Evolutionary conservation across 2,329 filamentous ascomycete species (phyloP), one percentile per base, ranked within the genome.

Genomic region (Aspergillus carbonarius): DNA sequence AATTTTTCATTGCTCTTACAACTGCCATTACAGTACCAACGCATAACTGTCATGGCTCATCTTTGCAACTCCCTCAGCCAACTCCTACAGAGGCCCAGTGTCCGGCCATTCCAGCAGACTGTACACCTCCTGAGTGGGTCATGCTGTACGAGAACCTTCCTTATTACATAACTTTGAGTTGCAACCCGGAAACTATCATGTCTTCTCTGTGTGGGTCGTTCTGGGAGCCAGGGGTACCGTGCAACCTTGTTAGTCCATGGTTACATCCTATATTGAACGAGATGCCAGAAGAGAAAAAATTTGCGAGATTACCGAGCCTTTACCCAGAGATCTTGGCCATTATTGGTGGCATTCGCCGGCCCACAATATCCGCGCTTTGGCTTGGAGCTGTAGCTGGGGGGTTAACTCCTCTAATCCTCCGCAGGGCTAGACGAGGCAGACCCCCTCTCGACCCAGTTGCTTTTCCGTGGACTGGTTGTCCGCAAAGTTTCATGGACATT

Each of bases 91-190:
- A 42, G 13, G 55, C 48, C 23, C 32, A 47, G 40, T 35, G 27
- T n/a, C 25, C 56, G 10, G 34, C 34, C 18, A 15, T 10, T 47
- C 17, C 39, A 1, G 30, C 27, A 15, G 25, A 54, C 13, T 23
- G 4, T 25, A 51, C 54, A 3, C 48, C 52, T 10, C 8, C 40
- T 9, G 52, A 7, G 20, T 63, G 59, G 62, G 6, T 18, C 3
- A 46, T 5, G 1, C 25, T 66, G 15, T 35, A 59, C 3, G 32
- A 63, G 5, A 37, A 63, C 4, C 20, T 66, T 6, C 49, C 58
- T 12, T 64, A 63, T 17, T 66, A 63, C 44, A 60, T 66, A 15
- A 63, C 46, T 17, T 39, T 66, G 23, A 64, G 64, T 32, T 63
- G 60, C 25, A 59, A 27, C 15, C 62, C 59, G 1, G 59, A 62